A percentile compares a stretch with the other conserved stretches of the same genome.
Conservation (phyloP, 2,329 filamentous ascomycete genomes). For the Fusarium keratoplasticum region DNA sequence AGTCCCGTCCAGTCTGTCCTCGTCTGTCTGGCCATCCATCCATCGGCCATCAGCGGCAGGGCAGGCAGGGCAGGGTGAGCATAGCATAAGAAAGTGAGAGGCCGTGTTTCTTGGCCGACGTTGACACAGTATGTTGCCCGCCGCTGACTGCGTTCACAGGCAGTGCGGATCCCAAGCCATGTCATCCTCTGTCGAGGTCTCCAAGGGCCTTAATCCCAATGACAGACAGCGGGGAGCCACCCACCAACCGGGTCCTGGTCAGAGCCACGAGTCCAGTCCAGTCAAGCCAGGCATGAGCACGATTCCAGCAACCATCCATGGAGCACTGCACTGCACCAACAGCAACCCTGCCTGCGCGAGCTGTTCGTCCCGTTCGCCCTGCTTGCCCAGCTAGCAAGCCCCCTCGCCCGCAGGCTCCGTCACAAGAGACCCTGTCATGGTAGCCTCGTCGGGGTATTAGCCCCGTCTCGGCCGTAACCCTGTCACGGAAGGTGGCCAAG, state of each 20-base stretch:
- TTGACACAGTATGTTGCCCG: constrained; percentile 29
- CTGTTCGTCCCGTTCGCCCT: constrained; percentile 42
- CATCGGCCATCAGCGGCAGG: background rate
- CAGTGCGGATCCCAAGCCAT: constrained; percentile 32
- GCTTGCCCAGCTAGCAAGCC: constrained; percentile 39
- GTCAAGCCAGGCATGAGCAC: constrained; percentile 27
- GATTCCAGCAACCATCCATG: constrained; percentile 18
- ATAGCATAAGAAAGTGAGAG: background rate
- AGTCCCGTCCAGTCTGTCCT: background rate
- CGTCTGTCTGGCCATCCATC: constrained; percentile 8
- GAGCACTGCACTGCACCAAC: constrained; percentile 6
- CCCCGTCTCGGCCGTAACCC: constrained; percentile 44
- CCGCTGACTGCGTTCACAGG: background rate
- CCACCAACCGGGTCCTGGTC: constrained; percentile 43
- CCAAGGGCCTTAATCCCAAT: constrained; percentile 33
- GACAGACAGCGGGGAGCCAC: constrained; percentile 43
- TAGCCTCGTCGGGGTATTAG: constrained; percentile 43
- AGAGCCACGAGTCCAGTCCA: constrained; percentile 36
- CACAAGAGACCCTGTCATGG: constrained; percentile 36
- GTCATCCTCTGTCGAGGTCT: constrained; percentile 27
- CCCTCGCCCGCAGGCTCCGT: constrained; percentile 36
- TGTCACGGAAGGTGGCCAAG: constrained; percentile 45
- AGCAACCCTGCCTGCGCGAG: constrained; percentile 34
- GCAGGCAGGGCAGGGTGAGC: constrained; percentile 14
- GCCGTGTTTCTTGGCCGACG: constrained; percentile 23